phyloP scores from a whole-genome alignment of 768 basidiomycete species.

The Rhodosporidiobolus odoratus region DNA sequence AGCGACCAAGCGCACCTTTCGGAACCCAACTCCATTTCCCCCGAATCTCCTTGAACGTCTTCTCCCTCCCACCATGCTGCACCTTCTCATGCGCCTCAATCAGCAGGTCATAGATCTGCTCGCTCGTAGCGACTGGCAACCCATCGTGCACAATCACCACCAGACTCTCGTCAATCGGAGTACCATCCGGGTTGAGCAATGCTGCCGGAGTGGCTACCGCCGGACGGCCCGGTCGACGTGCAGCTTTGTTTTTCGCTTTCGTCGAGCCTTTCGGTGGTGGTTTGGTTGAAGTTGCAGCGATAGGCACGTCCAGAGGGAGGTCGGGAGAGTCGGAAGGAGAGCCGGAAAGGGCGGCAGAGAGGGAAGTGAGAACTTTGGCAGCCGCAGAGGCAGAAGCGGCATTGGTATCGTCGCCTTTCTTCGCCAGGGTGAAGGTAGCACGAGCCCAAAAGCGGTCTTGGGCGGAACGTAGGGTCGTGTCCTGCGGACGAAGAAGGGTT shows the following conservation, averaged over 20 bases:
- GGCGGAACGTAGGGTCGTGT: neutral
- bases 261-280: neutral
- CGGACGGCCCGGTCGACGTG: neutral
- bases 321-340: neutral
- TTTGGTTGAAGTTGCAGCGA: neutral
- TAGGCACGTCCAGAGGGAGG: neutral
- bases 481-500: slow-evolving; percentile 1
- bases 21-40: neutral
- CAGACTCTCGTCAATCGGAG: neutral
- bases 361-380: neutral
- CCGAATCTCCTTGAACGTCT: slow-evolving; percentile 2
- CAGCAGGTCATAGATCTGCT: neutral
- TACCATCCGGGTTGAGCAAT: neutral
- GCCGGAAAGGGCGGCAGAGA: neutral
- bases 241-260: neutral
- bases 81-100: neutral
- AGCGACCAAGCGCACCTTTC: slow-evolving; percentile 4
- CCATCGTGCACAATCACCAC: neutral
- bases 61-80: neutral
- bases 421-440: neutral
- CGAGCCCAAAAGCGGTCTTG: slow-evolving; percentile 6
- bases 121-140: neutral
- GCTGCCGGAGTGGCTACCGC: neutral
- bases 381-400: neutral
- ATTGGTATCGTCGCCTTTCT: neutral